phyloP scores from a whole-genome alignment of 2,329 filamentous ascomycete species.

The Talaromyces piceae region DNA sequence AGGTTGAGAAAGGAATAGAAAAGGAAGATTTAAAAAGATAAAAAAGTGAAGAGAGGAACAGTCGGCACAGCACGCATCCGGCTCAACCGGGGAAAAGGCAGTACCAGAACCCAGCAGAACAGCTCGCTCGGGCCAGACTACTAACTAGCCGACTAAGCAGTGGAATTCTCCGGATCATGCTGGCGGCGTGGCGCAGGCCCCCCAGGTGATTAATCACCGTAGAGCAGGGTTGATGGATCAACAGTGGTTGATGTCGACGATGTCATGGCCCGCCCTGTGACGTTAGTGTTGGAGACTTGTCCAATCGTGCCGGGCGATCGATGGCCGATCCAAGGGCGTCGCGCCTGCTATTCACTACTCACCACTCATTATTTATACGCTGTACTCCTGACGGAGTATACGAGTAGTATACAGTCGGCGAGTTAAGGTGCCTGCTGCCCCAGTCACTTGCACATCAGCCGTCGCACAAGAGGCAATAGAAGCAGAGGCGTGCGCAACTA shows the following conservation, averaged over 20 bases:
- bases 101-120: neutral
- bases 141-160: neutral
- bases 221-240: neutral
- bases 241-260: neutral
- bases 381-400: too few relatives aligned
- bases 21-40: too few relatives aligned
- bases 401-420: too few relatives aligned
- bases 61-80: neutral
- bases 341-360: neutral
- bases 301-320: neutral
- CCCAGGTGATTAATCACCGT: constrained; percentile 6
- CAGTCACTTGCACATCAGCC: neutral
- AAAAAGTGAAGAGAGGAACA: neutral
- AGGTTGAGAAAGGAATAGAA: too few relatives aligned
- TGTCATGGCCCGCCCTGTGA: constrained; percentile 9
- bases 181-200: constrained; percentile 7
- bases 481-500: neutral
- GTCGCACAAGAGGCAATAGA: neutral
- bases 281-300: too few relatives aligned
- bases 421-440: neutral
- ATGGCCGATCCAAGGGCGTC: neutral
- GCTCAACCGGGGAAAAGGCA: neutral
- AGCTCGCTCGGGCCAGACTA: constrained; percentile 6
- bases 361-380: neutral
- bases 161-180: neutral